A percentile compares a stretch with the other conserved stretches of the same genome.
Conservation (phyloP, 495 filamentous ascomycete species). For the Penicillium waksmanii region DNA sequence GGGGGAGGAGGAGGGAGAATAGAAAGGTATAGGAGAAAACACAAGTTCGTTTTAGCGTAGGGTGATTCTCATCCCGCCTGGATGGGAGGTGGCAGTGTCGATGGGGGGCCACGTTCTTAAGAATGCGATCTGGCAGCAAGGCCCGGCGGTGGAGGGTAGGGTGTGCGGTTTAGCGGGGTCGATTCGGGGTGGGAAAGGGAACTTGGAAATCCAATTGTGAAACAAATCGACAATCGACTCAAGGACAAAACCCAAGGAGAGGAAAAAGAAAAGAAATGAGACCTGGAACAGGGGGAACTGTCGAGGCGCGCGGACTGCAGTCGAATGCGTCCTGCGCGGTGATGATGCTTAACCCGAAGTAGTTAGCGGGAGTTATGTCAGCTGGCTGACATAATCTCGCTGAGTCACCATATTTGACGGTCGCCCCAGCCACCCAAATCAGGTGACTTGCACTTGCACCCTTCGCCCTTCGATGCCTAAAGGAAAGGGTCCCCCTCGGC, state of each 20-base stretch:
- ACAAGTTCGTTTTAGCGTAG: slow-evolving; percentile 24
- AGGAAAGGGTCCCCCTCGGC: slow-evolving; percentile 24
- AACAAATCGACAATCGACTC: neutral
- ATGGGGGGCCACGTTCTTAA: slow-evolving; percentile 25
- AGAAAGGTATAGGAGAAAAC: slow-evolving; percentile 15
- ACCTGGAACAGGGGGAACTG: neutral
- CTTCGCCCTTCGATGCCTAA: slow-evolving; percentile 27
- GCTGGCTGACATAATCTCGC: neutral
- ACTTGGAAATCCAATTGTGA: neutral
- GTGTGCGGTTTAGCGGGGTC: slow-evolving; percentile 9
- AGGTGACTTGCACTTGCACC: slow-evolving; percentile 18
- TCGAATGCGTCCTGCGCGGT: slow-evolving; percentile 25
- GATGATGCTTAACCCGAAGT: slow-evolving; percentile 37
- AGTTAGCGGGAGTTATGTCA: neutral
- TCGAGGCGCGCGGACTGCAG: neutral
- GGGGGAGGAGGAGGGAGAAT: slow-evolving; percentile 14
- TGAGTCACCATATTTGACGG: slow-evolving; percentile 13
- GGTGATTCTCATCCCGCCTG: slow-evolving; percentile 40
- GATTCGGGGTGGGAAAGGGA: neutral
- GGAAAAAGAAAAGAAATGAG: neutral
- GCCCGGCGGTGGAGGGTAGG: slow-evolving; percentile 12
- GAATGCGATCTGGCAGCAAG: slow-evolving; percentile 43
- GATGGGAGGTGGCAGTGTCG: slow-evolving; percentile 19
- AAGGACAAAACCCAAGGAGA: neutral
- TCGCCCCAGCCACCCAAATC: slow-evolving; percentile 31